Evolutionary conservation across 2,329 filamentous ascomycete species (phyloP), one percentile per base, ranked within the genome.

Genomic region (Zymoseptoria ardabiliae): DNA sequence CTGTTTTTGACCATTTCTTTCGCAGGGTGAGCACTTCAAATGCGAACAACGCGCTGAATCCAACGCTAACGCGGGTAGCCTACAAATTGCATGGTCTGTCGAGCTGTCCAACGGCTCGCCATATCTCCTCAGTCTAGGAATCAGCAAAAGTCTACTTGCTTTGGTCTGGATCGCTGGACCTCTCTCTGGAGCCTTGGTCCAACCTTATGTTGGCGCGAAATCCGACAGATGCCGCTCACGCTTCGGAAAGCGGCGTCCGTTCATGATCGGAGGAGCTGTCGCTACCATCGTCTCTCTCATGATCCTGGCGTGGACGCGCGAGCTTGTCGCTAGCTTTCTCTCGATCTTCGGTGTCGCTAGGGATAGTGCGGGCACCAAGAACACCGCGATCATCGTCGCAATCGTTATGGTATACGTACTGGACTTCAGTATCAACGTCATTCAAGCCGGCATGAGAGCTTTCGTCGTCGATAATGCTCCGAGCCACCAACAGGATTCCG

Each of bases 11-110:
- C 93, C 6, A 80, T 97, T 62, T 86, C 89, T 71, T 89, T 96
- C 66, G 90, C 90, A 61, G 93, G 84, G 78, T 81, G 68, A 71
- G 77, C 50, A 22, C 50, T 13, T 73, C 52, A 58, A 56, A 52
- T 10, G 50, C 20, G 10, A 7, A 45, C 4, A 5, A 45, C 22
- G 20, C 50, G 11, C 5, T 53, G 50, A 52, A 5, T 4, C 10
- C 19, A 19, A n/a, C 22, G 20, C 55, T 51, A 28, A 55, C 48
- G 20, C 50, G 23, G 13, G 49, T 56, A 82, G 90, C 22, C 79
- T 97, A 63, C 93, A 97, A 76, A 89, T 97, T 66, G 91, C 93
- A 25, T 97, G 93, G 93, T 92, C 92, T 1, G 91, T 96, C 50
- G 93, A 97, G 74, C 81, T 96, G 50, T 96, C 91, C 57, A 93